Evolutionary conservation across 257 asterid genomes (phyloP).

Genomic region (Solanum sitiens): DNA sequence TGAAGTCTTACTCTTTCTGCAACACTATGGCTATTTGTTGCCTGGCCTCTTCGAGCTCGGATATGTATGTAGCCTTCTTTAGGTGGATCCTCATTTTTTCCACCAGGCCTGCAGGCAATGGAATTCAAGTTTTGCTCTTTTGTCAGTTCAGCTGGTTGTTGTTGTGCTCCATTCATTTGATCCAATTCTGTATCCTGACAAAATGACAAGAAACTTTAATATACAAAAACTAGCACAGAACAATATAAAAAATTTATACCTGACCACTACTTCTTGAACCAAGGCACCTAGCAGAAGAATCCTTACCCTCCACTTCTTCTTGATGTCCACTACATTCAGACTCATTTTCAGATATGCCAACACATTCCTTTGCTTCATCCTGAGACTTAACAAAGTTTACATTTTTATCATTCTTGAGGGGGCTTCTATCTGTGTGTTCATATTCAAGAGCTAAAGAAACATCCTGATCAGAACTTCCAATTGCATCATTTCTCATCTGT

Average conservation of each 20-base stretch:
- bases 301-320: slow-evolving; percentile 35
- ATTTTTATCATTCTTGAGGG: slow-evolving; percentile 34
- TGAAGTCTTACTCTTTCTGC: slow-evolving; percentile 74
- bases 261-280: slow-evolving; percentile 42
- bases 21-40: slow-evolving; percentile 96
- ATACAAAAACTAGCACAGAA: background rate
- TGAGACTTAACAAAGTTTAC: background rate
- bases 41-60: slow-evolving; percentile 90
- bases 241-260: slow-evolving; percentile 16
- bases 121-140: slow-evolving; percentile 35
- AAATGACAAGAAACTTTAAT: background rate
- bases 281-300: slow-evolving; percentile 35
- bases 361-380: slow-evolving; percentile 34
- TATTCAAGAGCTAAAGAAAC: slow-evolving; percentile 15
- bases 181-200: slow-evolving; percentile 34
- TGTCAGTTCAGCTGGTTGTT: slow-evolving; percentile 14
- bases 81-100: slow-evolving; percentile 51
- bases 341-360: slow-evolving; percentile 33
- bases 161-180: slow-evolving; percentile 25
- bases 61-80: slow-evolving; percentile 77
- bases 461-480: slow-evolving; percentile 22
- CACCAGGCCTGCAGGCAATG: slow-evolving; percentile 30
- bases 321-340: slow-evolving; percentile 60
- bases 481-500: slow-evolving; percentile 13
- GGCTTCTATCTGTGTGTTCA: slow-evolving; percentile 22